Percentiles rank a stretch among this genome's conserved stretches.
These are phyloP conservation scores for Pichia cephalocereana DNA, from an alignment of 805 yeast species.

Conservation along the genomic window DNA sequence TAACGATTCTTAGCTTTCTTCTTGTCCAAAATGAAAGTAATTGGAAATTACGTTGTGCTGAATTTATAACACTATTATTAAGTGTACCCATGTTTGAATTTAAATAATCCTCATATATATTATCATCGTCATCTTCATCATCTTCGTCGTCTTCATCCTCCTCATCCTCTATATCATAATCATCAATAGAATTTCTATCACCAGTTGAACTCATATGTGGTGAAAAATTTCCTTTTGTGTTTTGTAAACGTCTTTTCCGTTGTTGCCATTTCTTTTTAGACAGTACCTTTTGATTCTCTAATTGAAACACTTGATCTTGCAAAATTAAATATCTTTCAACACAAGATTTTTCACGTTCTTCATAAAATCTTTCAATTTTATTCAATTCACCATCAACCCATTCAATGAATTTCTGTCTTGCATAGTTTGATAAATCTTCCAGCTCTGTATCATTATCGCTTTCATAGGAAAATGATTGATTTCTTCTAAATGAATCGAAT, in stretches of 20 bases:
- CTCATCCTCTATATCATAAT: conserved; percentile 8
- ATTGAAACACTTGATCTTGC: conserved; percentile 60
- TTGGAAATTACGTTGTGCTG: conserved; percentile 11
- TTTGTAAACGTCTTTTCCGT: conserved; percentile 4
- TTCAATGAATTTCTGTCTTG: conserved; percentile 39
- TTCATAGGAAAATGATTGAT: conserved; percentile 2
- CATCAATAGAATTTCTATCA: not conserved
- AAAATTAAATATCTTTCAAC: conserved; percentile 49
- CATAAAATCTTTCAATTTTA: conserved; percentile 56
- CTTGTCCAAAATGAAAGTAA: conserved; percentile 17
- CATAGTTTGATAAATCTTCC: conserved; percentile 28
- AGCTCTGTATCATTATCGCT: conserved; percentile 15
- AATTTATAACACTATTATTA: conserved; percentile 1
- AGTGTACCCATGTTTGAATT: not conserved
- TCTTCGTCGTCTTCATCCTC: conserved; percentile 10
- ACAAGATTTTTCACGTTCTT: conserved; percentile 49
- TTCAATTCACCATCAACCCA: conserved; percentile 60
- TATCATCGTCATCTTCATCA: conserved; percentile 8
- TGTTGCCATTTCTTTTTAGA: conserved; percentile 15
- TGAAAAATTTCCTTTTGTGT: not conserved
- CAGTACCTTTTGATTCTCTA: conserved; percentile 41
- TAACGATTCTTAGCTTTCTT: conserved; percentile 21
- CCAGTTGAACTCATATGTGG: not conserved
- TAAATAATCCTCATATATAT: conserved; percentile 6
- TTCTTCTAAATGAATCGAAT: conserved; percentile 5